Conservation (phyloP, 148 eudicot genomes). For the Rhododendron kiyosumense region DNA sequence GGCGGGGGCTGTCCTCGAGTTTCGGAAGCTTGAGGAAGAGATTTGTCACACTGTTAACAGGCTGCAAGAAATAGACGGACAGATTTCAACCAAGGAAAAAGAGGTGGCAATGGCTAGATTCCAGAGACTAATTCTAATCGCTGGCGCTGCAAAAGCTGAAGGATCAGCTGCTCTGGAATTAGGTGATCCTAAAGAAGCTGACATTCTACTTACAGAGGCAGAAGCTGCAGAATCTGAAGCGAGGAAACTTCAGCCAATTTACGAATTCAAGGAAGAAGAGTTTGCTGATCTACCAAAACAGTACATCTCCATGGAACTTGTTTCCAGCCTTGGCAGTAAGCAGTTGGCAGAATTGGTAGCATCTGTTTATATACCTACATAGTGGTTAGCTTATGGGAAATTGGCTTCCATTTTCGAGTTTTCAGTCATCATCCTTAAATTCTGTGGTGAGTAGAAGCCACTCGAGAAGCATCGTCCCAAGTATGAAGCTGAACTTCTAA, state of each 20-base stretch:
- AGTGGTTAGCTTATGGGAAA: neutral
- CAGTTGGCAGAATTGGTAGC: constrained; percentile 41
- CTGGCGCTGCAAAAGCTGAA: constrained; percentile 49
- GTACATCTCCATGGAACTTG: constrained; percentile 42
- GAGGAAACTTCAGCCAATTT: constrained; percentile 40
- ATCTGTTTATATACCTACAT: constrained; percentile 6
- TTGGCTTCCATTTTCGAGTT: neutral
- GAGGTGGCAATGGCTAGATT: constrained; percentile 52
- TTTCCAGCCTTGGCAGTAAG: constrained; percentile 43
- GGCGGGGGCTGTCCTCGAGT: constrained; percentile 27
- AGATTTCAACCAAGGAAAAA: constrained; percentile 47
- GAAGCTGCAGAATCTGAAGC: constrained; percentile 61
- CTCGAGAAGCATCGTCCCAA: neutral
- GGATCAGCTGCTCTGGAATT: constrained; percentile 58
- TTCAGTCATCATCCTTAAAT: neutral
- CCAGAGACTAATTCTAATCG: constrained; percentile 50
- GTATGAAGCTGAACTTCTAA: neutral
- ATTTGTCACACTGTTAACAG: constrained; percentile 35
- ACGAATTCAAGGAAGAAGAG: constrained; percentile 36
- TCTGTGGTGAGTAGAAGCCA: neutral
- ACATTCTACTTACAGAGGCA: constrained; percentile 62
- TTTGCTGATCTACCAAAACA: constrained; percentile 27
- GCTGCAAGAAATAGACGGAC: constrained; percentile 47
- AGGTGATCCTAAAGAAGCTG: constrained; percentile 66
- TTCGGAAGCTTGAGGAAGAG: constrained; percentile 43